Evolutionary conservation across 768 basidiomycete genomes (phyloP).

Genomic region (Chlorophyllum brunneum): DNA sequence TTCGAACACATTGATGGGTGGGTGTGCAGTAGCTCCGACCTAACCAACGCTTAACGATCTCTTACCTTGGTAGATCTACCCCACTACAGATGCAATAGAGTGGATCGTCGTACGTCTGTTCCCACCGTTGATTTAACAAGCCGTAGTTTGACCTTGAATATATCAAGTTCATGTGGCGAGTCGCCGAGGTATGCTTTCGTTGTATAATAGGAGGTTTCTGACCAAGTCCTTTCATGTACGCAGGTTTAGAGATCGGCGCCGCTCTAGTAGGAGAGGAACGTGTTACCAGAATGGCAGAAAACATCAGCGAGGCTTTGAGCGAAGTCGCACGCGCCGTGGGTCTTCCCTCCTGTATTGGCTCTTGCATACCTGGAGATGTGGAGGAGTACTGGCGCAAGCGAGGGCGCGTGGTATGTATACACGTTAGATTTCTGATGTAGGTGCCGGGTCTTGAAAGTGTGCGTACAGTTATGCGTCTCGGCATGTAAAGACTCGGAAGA

Average conservation of each 20-base stretch:
- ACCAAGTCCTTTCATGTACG: no score
- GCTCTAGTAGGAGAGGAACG: neutral
- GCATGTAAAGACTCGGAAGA: slow-evolving; percentile 6
- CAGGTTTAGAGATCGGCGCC: neutral
- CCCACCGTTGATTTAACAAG: neutral
- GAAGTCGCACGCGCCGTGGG: no score
- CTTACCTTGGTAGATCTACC: neutral
- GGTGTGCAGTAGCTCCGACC: neutral
- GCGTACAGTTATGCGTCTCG: neutral
- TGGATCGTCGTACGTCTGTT: no score
- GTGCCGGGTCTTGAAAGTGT: neutral
- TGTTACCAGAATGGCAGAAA: neutral
- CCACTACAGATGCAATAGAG: slow-evolving; percentile 1
- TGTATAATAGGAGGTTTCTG: neutral
- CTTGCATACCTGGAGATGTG: neutral
- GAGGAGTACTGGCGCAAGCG: neutral
- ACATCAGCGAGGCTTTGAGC: no score
- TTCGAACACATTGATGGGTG: slow-evolving; percentile 1
- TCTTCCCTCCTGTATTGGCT: neutral
- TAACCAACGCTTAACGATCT: neutral
- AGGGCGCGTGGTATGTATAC: slow-evolving; percentile 4
- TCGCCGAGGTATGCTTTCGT: neutral
- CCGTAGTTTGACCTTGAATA: neutral
- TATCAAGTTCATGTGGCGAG: neutral
- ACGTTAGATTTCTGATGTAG: neutral